A percentile compares a stretch with the other conserved stretches of the same genome.
Conservation (phyloP, 2,329 filamentous ascomycete species). For the Rutstroemia sp. region DNA sequence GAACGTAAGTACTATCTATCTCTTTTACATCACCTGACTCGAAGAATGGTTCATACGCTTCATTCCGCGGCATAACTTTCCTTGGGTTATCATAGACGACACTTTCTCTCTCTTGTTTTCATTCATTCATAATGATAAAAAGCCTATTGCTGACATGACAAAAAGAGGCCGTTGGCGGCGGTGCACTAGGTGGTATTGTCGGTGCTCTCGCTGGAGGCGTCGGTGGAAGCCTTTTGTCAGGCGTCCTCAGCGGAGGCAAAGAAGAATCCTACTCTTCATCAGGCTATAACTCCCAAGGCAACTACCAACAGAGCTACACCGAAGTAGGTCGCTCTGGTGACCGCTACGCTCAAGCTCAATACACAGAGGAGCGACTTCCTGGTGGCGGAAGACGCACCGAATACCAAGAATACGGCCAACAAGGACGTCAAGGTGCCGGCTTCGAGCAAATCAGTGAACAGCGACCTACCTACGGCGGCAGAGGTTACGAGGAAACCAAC, state of each 20-base stretch:
- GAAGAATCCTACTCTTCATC: constrained; percentile 46
- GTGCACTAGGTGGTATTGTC: constrained; percentile 62
- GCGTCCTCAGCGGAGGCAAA: constrained; percentile 41
- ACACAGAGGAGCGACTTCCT: constrained; percentile 48
- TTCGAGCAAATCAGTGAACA: constrained; percentile 53
- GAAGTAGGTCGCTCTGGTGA: constrained; percentile 49
- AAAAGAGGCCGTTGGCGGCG: constrained; percentile 51
- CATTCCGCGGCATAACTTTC: too few species aligned
- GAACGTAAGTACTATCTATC: constrained; percentile 23
- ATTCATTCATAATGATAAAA: too few species aligned
- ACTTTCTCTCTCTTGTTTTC: too few species aligned
- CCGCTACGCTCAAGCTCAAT: constrained; percentile 26
- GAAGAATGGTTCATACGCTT: too few species aligned
- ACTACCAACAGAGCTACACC: constrained; percentile 51
- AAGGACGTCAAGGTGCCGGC: constrained; percentile 37
- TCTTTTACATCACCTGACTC: too few species aligned
- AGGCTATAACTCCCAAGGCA: constrained; percentile 50
- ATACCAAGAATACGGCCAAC: constrained; percentile 52
- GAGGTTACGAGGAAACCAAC: constrained; percentile 51
- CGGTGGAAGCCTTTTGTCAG: constrained; percentile 59
- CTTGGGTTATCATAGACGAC: too few species aligned
- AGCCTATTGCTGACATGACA: too few species aligned
- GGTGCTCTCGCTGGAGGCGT: constrained; percentile 60
- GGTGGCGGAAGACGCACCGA: constrained; percentile 51
- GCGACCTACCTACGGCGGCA: constrained; percentile 38